Evolutionary conservation across 2,329 filamentous ascomycete genomes (phyloP).

Genomic region (Alternaria sp.): DNA sequence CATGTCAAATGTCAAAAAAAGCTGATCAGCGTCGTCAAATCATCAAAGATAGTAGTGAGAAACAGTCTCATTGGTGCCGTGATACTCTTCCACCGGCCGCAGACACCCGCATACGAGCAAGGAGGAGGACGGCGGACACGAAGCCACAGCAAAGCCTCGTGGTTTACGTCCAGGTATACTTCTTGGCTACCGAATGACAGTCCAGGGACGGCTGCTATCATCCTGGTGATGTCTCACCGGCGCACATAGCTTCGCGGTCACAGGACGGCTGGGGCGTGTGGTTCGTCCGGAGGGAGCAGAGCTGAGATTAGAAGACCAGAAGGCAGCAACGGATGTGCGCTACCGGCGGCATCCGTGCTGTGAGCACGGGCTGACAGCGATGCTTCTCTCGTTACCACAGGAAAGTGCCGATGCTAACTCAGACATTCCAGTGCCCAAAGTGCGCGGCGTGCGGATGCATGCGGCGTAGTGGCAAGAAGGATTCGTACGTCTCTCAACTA

Average conservation of each 20-base stretch:
- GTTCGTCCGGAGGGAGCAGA: conserved; percentile 5
- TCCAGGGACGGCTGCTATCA: not conserved
- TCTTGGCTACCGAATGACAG: conserved; percentile 13
- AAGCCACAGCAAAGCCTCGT: conserved; percentile 8
- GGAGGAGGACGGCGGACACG: not conserved
- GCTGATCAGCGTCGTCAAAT: not conserved
- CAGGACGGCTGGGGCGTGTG: conserved; percentile 14
- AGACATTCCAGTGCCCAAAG: not conserved
- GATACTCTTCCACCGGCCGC: conserved; percentile 1
- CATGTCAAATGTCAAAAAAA: not conserved
- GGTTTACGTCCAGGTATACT: not conserved
- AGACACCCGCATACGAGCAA: conserved; percentile 5
- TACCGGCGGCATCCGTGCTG: conserved; percentile 11
- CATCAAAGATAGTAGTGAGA: not conserved
- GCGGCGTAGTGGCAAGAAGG: not conserved
- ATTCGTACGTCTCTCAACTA: not conserved
- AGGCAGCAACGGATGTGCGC: conserved; percentile 2
- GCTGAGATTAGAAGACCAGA: conserved; percentile 2
- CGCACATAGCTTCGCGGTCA: conserved; percentile 9
- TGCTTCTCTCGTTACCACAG: not conserved
- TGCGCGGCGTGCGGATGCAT: not conserved
- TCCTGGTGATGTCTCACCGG: conserved; percentile 18
- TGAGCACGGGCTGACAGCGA: conserved; percentile 4
- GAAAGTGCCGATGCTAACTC: not conserved
- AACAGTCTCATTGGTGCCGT: conserved; percentile 7